A percentile compares a stretch with the other conserved stretches of the same genome.
Evolutionary conservation across 208 protist species (phyloP).

Genomic region (Leishmania major): DNA sequence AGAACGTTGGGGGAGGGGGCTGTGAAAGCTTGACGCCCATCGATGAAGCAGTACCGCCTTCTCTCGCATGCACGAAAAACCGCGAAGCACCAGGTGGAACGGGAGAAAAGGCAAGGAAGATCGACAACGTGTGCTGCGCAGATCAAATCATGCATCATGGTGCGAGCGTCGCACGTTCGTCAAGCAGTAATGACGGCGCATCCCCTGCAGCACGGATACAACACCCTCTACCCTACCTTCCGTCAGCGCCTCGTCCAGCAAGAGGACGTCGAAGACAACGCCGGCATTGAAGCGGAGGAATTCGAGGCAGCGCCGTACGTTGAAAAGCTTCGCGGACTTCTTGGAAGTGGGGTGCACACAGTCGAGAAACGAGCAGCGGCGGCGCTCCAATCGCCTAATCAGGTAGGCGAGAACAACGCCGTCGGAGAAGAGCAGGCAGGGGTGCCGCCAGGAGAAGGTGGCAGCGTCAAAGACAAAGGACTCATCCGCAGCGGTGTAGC

Average conservation of each 20-base stretch:
- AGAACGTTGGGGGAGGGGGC: not conserved
- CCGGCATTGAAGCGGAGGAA: slow-evolving; percentile 60
- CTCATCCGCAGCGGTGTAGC: slow-evolving; percentile 56
- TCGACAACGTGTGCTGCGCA: not conserved
- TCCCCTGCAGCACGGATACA: slow-evolving; percentile 35
- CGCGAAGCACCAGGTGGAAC: not conserved
- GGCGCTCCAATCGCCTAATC: slow-evolving; percentile 58
- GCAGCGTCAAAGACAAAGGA: slow-evolving; percentile 37
- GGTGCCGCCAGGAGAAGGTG: slow-evolving; percentile 11
- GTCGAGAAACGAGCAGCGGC: slow-evolving; percentile 67
- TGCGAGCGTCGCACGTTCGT: not conserved
- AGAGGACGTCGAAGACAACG: slow-evolving; percentile 35
- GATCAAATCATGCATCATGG: not conserved
- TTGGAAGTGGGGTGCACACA: slow-evolving; percentile 58
- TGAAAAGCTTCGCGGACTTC: slow-evolving; percentile 68
- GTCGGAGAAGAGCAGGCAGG: slow-evolving; percentile 67
- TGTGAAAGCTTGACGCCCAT: not conserved
- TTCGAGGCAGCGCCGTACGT: slow-evolving; percentile 63
- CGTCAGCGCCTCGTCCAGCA: slow-evolving; percentile 64
- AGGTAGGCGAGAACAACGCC: slow-evolving; percentile 74
- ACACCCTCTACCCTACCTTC: slow-evolving; percentile 47
- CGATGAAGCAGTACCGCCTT: not conserved
- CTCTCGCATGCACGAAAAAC: not conserved
- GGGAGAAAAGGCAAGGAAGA: not conserved
- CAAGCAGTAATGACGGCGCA: slow-evolving; percentile 28